Base-by-base conservation (phyloP, 495 filamentous ascomycete genomes). In the Penicillium coprophilum region DNA sequence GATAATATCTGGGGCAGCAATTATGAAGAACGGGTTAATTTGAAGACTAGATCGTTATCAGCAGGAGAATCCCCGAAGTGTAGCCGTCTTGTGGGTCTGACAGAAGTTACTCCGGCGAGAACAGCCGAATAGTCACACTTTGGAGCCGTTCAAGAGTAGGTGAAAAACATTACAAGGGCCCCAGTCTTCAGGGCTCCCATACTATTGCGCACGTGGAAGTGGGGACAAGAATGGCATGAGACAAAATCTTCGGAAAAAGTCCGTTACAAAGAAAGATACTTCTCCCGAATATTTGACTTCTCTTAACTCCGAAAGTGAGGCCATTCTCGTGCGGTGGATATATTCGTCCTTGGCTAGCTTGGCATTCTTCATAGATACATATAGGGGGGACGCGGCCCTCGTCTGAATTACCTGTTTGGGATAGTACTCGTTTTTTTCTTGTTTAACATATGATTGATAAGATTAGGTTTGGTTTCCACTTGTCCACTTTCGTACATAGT, bases 271-370 rank as follows among this genome's bases (percentile, higher is more conserved):
- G 24, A 2, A 24, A 24, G 24, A 5, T 24, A 3, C 24, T 24
- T 24, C 24, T 24, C 24, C 24, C 24, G 24, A 24, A 5, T 24
- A 24, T 24, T 24, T 3, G 24, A 24, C 24, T 24, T 24, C 24
- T 24, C 24, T 24, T 24, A 24, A 24, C 24, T 20, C 47, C 55
- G 50, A 19, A 45, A 34, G 34, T 53, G 27, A 55, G 21, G 40
- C 56, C 40, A 56, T 46, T 30, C 17, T 19, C 24, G 24, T 24
- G 2, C 5, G 38, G 50, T 55, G 32, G 46, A 31, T 31, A 13
- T 21, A 41, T 53, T 53, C 28, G 53, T 34, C 53, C 32, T 48
- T 48, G 9, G 15, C 10, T 21, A 23, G 23, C 61, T 63, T 67
- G 56, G 64, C 44, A 19, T 28, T 39, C 21, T 4, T 10, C 24